Conservation (phyloP, 257 asterid species). For the Misopates orontium region DNA sequence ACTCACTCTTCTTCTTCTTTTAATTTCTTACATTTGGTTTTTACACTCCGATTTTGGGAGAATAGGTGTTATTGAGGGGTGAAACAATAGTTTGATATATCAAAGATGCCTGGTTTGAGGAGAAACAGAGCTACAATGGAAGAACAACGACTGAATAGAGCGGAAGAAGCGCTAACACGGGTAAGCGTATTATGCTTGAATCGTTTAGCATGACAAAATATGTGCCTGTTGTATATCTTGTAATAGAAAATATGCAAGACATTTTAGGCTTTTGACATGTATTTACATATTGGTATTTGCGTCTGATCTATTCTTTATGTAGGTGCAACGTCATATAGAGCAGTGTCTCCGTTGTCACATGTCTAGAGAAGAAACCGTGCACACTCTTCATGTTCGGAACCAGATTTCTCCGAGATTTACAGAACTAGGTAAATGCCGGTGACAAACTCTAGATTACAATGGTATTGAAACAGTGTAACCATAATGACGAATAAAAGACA, state of each 20-base stretch:
- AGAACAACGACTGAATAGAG: no score
- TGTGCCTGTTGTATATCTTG: not conserved
- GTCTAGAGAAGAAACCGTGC: conserved; percentile 72
- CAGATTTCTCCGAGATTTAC: conserved; percentile 72
- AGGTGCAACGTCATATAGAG: conserved; percentile 81
- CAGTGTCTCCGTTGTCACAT: conserved; percentile 73
- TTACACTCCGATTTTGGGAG: no score
- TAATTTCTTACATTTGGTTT: no score
- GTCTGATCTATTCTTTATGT: conserved; percentile 29
- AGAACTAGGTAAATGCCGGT: conserved; percentile 48
- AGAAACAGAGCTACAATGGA: no score
- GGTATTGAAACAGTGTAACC: no score
- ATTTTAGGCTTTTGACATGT: not conserved
- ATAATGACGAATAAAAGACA: no score
- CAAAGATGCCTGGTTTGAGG: no score
- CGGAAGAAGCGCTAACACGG: conserved; percentile 29
- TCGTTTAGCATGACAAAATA: not conserved
- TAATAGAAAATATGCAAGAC: not conserved
- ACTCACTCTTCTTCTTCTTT: not conserved
- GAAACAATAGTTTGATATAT: no score
- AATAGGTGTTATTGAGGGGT: no score
- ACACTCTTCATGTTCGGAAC: conserved; percentile 51
- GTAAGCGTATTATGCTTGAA: conserved; percentile 28
- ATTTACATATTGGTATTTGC: conserved; percentile 19
- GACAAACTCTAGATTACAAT: conserved; percentile 11